Conservation (phyloP, 768 basidiomycete species). For the Xerocomellus amylosporus region DNA sequence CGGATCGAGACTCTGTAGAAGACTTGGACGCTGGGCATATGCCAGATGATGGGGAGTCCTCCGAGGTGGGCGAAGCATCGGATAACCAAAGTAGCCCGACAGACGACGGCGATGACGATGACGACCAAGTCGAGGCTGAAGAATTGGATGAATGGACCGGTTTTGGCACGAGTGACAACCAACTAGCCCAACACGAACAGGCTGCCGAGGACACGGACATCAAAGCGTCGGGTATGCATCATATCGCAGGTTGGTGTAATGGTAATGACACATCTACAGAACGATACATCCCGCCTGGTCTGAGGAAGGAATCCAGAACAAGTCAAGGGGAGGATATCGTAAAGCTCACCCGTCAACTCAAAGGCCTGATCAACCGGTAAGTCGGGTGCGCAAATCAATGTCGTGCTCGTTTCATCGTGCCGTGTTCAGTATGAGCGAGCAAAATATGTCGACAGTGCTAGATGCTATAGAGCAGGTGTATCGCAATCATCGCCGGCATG, state of each 20-base stretch:
- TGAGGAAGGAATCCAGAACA: slow-evolving; percentile 51
- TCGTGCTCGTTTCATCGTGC: not conserved
- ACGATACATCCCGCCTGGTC: slow-evolving; percentile 80
- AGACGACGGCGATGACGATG: not conserved
- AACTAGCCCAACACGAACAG: not conserved
- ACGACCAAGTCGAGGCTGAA: slow-evolving; percentile 20
- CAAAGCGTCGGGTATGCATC: slow-evolving; percentile 14
- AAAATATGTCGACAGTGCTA: slow-evolving; percentile 76
- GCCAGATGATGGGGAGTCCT: not conserved
- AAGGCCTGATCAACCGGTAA: slow-evolving; percentile 86
- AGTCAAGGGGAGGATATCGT: slow-evolving; percentile 37
- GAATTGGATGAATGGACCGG: slow-evolving; percentile 38
- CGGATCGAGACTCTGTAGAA: not conserved
- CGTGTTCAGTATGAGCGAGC: slow-evolving; percentile 77
- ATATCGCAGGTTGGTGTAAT: not conserved
- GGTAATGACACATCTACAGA: slow-evolving; percentile 25
- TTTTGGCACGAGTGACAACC: slow-evolving; percentile 21
- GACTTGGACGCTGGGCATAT: not conserved
- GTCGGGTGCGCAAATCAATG: slow-evolving; percentile 6
- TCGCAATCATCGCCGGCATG: slow-evolving; percentile 72
- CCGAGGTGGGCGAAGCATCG: slow-evolving; percentile 5
- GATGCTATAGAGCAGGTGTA: slow-evolving; percentile 75
- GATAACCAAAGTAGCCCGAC: not conserved
- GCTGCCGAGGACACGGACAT: not conserved
- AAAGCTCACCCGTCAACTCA: slow-evolving; percentile 72